Evolutionary conservation across 352 stramenopile genomes (phyloP).

Genomic region (Pythium brassicae): DNA sequence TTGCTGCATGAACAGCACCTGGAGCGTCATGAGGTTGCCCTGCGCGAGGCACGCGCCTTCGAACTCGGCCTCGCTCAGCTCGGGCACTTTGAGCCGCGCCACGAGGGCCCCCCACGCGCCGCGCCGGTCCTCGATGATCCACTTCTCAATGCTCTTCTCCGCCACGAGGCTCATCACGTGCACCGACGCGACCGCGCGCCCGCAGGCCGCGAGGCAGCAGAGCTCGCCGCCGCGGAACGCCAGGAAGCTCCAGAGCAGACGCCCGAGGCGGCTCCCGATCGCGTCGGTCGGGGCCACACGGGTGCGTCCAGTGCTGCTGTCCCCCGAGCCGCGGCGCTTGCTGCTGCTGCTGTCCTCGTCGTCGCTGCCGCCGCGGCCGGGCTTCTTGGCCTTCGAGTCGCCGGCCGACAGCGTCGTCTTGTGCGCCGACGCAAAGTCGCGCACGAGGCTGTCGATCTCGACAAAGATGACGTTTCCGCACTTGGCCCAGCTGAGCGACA

Average conservation of each 20-base stretch:
- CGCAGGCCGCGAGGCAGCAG: conserved; percentile 63
- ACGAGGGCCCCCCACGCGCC: conserved; percentile 61
- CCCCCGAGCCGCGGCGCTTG: not conserved
- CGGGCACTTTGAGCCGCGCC: conserved; percentile 56
- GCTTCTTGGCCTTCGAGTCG: conserved; percentile 16
- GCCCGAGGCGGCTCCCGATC: conserved; percentile 54
- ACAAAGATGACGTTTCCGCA: conserved; percentile 82
- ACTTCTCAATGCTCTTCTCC: conserved; percentile 83
- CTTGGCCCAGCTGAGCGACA: conserved; percentile 68
- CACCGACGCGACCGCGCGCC: conserved; percentile 74
- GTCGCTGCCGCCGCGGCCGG: conserved; percentile 12
- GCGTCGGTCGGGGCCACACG: conserved; percentile 30
- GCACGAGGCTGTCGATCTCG: conserved; percentile 73
- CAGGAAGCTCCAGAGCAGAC: conserved; percentile 77
- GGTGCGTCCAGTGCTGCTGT: not conserved
- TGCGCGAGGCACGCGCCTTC: conserved; percentile 64
- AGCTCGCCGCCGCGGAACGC: conserved; percentile 77
- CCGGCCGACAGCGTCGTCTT: conserved; percentile 16
- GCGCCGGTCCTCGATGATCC: conserved; percentile 74
- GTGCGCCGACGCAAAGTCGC: conserved; percentile 69
- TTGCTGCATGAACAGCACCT: conserved; percentile 78
- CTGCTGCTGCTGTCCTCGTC: conserved; percentile 15
- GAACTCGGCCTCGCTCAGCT: conserved; percentile 80
- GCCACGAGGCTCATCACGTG: conserved; percentile 78
- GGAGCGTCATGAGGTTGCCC: conserved; percentile 71